Percentiles rank a stretch among this genome's conserved stretches.
Evolutionary conservation across 805 yeast species (phyloP).

Genomic region (Pichia nakasei): DNA sequence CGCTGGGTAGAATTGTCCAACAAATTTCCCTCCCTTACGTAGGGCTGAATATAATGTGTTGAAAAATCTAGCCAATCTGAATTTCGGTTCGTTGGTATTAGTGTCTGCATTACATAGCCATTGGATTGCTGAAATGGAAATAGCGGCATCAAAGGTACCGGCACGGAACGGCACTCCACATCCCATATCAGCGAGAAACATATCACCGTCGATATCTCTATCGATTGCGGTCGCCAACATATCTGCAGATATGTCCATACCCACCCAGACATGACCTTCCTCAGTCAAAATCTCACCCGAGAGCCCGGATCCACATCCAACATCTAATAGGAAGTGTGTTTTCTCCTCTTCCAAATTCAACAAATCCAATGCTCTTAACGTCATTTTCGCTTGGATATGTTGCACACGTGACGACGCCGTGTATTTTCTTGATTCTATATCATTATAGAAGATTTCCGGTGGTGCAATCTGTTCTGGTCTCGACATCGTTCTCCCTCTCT

Average conservation of each 20-base stretch:
- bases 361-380: slow-evolving; percentile 83
- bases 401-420: slow-evolving; percentile 94
- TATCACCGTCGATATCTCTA: slow-evolving; percentile 88
- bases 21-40: slow-evolving; percentile 93
- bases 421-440: slow-evolving; percentile 80
- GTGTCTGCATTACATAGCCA: slow-evolving; percentile 98
- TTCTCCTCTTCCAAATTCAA: slow-evolving; percentile 59
- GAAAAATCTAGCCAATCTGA: slow-evolving; percentile 73
- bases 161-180: slow-evolving; percentile 91
- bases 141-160: slow-evolving; percentile 94
- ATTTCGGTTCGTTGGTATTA: slow-evolving; percentile 70
- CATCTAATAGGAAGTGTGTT: slow-evolving; percentile 69
- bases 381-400: slow-evolving; percentile 97
- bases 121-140: slow-evolving; percentile 89
- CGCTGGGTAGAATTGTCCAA: slow-evolving; percentile 92
- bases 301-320: slow-evolving; percentile 96
- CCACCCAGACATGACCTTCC: slow-evolving; percentile 92
- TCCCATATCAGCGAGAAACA: slow-evolving; percentile 89
- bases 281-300: slow-evolving; percentile 90
- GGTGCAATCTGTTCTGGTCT: slow-evolving; percentile 97
- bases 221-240: slow-evolving; percentile 94
- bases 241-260: slow-evolving; percentile 92
- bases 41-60: slow-evolving; percentile 79
- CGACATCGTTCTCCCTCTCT: slow-evolving; percentile 74
- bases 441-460: slow-evolving; percentile 92